These are phyloP conservation scores for Ceratopteris richardii DNA, from an alignment of 75 land plant genomes.

Conservation along the genomic window DNA sequence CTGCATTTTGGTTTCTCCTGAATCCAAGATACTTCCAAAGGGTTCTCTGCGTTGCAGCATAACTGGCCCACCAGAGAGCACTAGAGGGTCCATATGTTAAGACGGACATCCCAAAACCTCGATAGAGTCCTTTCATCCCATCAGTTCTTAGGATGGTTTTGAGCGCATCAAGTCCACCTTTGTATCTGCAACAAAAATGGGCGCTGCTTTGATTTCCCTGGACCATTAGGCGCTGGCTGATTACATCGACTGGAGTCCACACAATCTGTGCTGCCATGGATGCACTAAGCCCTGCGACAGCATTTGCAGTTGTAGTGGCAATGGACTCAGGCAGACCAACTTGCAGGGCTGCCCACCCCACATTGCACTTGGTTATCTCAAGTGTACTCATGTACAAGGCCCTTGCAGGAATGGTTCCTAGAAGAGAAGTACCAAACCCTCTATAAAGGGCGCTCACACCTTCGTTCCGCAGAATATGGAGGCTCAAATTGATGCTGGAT, in stretches of 20 bases:
- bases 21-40: constrained; percentile 49
- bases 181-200: constrained; percentile 22
- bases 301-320: constrained; percentile 70
- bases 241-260: constrained; percentile 90
- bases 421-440: constrained; percentile 79
- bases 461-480: constrained; percentile 46
- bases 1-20: constrained; percentile 8
- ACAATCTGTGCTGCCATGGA: constrained; percentile 92
- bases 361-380: constrained; percentile 80
- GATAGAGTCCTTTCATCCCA: constrained; percentile 67
- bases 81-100: constrained; percentile 90
- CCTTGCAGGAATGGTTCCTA: constrained; percentile 86
- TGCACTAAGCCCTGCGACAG: constrained; percentile 73
- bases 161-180: constrained; percentile 80
- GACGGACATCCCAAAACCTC: constrained; percentile 89
- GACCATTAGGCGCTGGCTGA: constrained; percentile 91
- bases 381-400: constrained; percentile 89
- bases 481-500: constrained; percentile 41
- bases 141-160: constrained; percentile 54
- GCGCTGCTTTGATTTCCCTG: constrained; percentile 31
- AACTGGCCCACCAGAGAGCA: constrained; percentile 97
- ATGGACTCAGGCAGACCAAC: constrained; percentile 59
- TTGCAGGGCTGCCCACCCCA: constrained; percentile 37
- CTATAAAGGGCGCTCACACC: constrained; percentile 71
- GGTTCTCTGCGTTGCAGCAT: constrained; percentile 53